Percentiles rank a stretch among this genome's conserved stretches.
These are phyloP conservation scores for Collybia sp. DNA, from an alignment of 768 basidiomycete genomes.

Conservation along the genomic window DNA sequence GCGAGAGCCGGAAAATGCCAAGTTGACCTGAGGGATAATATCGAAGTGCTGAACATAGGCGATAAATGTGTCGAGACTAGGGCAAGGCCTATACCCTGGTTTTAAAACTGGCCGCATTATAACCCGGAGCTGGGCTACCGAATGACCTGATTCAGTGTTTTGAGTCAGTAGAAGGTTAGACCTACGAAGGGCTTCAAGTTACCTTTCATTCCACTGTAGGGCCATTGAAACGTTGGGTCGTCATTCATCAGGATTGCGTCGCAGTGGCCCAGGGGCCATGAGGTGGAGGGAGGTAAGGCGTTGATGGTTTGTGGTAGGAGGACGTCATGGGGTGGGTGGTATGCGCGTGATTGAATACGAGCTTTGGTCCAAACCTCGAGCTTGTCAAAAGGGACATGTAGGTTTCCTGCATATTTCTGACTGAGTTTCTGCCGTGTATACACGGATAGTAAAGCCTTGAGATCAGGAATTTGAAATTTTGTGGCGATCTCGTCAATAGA, in stretches of 20 bases:
- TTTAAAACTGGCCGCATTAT: conserved; percentile 7
- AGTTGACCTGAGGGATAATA: conserved; percentile 7
- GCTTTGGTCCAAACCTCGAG: conserved; percentile 19
- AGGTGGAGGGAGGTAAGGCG: neutral
- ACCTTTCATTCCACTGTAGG: conserved; percentile 7
- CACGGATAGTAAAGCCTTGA: conserved; percentile 17
- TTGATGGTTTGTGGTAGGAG: neutral
- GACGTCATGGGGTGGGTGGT: neutral
- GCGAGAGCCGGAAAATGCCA: neutral
- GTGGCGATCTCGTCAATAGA: conserved; percentile 14
- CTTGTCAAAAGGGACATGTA: conserved; percentile 8
- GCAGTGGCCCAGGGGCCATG: conserved; percentile 7
- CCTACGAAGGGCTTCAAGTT: too few relatives aligned
- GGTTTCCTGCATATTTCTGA: too few relatives aligned
- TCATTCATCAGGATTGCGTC: conserved; percentile 11
- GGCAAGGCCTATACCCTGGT: too few relatives aligned
- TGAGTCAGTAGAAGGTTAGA: too few relatives aligned
- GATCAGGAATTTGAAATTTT: conserved; percentile 18
- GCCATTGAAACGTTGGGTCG: conserved; percentile 9
- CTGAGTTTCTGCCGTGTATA: conserved; percentile 12
- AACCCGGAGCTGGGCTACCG: conserved; percentile 6
- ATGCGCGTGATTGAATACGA: neutral
- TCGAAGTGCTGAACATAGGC: conserved; percentile 13
- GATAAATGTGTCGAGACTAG: conserved; percentile 5
- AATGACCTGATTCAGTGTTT: conserved; percentile 5